These are phyloP conservation scores for Coffea canephora DNA, from an alignment of 257 asterid genomes.

Conservation along the genomic window DNA sequence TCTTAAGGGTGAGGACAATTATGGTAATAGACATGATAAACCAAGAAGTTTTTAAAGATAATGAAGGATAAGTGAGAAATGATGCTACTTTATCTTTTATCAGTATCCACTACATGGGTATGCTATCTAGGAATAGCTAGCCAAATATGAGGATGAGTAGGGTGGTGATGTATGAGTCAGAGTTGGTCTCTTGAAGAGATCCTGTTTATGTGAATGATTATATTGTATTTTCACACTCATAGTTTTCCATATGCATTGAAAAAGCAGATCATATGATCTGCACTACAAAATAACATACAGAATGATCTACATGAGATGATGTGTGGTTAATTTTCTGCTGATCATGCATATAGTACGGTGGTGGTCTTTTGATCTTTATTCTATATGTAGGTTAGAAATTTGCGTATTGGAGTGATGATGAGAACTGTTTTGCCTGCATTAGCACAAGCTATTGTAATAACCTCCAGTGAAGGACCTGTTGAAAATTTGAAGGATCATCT, in stretches of 20 bases:
- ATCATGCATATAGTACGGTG: background rate
- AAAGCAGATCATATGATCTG: no score
- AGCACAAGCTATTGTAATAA: constrained; percentile 82
- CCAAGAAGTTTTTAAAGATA: background rate
- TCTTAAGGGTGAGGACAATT: background rate
- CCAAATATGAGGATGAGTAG: background rate
- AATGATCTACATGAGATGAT: background rate
- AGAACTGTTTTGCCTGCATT: constrained; percentile 86
- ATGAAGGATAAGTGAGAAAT: background rate
- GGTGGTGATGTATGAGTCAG: background rate
- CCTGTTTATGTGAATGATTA: background rate
- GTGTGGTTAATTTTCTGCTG: background rate
- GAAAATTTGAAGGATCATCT: constrained; percentile 58
- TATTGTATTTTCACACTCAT: background rate
- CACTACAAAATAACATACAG: background rate
- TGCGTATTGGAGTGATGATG: constrained; percentile 95
- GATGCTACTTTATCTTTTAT: background rate
- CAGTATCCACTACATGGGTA: no score
- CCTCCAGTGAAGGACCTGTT: constrained; percentile 39
- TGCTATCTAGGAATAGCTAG: background rate
- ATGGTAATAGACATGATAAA: background rate
- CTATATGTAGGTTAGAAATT: constrained; percentile 65
- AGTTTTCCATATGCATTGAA: background rate
- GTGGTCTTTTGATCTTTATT: constrained; percentile 1
- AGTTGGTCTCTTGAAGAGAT: background rate